Conservation (phyloP, 108 stramenopile species). For the Fistulifera pelliculosa region DNA sequence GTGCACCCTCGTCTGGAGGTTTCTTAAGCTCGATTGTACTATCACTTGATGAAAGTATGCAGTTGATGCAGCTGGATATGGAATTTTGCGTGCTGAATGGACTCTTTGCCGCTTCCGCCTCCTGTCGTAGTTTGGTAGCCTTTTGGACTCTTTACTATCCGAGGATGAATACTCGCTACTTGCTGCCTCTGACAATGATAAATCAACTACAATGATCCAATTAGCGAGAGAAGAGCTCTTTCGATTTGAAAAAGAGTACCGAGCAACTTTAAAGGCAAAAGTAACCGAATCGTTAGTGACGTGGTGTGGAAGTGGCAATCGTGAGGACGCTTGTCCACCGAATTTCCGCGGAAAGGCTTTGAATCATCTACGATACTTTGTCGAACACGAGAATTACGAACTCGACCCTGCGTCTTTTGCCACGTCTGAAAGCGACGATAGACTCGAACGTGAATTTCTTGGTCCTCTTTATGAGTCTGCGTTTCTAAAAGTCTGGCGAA, state of each 20-base stretch:
- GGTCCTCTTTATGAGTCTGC: conserved; percentile 39
- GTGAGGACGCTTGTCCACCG: conserved; percentile 10
- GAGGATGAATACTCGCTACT: conserved; percentile 9
- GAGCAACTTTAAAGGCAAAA: conserved; percentile 30
- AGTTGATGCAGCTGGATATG: conserved; percentile 49
- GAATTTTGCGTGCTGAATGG: conserved; percentile 69
- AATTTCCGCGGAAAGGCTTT: conserved; percentile 21
- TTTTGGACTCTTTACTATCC: conserved; percentile 40
- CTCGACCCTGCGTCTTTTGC: conserved; percentile 44
- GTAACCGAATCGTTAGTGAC: conserved; percentile 30
- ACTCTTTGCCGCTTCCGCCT: conserved; percentile 48
- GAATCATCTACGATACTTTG: conserved; percentile 38
- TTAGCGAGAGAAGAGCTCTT: conserved; percentile 69
- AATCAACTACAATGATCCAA: conserved; percentile 39
- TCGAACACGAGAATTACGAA: conserved; percentile 58
- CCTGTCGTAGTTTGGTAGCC: conserved; percentile 48
- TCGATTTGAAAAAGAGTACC: conserved; percentile 46
- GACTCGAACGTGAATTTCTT: conserved; percentile 46
- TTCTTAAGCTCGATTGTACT: conserved; percentile 22
- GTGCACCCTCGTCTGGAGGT: conserved; percentile 48
- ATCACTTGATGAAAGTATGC: conserved; percentile 17
- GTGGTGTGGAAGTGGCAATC: conserved; percentile 42
- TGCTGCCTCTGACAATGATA: background rate
- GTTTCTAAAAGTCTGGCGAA: conserved; percentile 41
- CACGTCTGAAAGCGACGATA: conserved; percentile 50